Conservation (phyloP, 257 asterid genomes). For the Solanum lignicaule region DNA sequence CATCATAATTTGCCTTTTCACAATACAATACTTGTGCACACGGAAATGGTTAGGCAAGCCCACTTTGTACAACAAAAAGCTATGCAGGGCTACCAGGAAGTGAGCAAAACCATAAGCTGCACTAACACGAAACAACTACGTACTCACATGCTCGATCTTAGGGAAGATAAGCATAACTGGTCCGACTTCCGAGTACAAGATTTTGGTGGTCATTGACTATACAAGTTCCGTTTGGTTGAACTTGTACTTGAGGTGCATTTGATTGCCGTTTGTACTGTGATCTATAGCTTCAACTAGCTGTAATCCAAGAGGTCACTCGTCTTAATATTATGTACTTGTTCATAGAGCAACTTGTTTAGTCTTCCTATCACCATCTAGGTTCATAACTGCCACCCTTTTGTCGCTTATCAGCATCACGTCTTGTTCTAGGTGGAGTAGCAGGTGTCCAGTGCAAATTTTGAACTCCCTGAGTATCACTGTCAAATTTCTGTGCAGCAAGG, state of each 20-base stretch:
- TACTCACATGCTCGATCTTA: not conserved
- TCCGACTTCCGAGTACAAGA: not conserved
- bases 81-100: not conserved
- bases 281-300: not conserved
- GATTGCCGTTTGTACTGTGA: not conserved
- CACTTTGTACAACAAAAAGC: not conserved
- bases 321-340: constrained; percentile 2
- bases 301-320: not conserved
- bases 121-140: not conserved
- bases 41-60: not conserved
- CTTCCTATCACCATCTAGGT: not conserved
- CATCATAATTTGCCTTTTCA: not conserved
- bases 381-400: constrained; percentile 3
- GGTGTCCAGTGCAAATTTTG: constrained; percentile 36
- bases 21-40: not conserved
- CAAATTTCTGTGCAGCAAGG: constrained; percentile 61
- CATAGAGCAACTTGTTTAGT: not conserved
- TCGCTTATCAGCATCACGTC: constrained; percentile 25
- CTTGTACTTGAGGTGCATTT: not conserved
- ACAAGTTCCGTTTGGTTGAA: not conserved
- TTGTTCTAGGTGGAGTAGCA: constrained; percentile 46
- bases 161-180: not conserved
- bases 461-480: constrained; percentile 19
- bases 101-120: not conserved
- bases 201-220: not conserved